These are phyloP conservation scores for Erigeron philadelphicus DNA, from an alignment of 140 eudicot genomes.

Conservation along the genomic window DNA sequence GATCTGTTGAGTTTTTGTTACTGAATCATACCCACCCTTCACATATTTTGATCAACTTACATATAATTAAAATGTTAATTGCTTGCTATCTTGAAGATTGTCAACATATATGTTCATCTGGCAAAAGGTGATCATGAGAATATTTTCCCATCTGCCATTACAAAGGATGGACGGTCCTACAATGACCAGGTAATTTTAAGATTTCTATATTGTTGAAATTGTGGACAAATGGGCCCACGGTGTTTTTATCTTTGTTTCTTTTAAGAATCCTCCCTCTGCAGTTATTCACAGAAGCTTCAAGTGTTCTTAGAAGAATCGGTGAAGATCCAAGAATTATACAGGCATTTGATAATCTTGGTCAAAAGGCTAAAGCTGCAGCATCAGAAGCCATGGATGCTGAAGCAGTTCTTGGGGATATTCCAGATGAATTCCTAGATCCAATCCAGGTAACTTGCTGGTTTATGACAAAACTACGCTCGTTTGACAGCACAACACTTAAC, in stretches of 20 bases:
- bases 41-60: neutral
- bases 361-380: constrained; percentile 82
- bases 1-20: neutral
- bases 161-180: constrained; percentile 92
- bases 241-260: neutral
- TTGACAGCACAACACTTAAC: neutral
- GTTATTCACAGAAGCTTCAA: constrained; percentile 88
- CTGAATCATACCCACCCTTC: neutral
- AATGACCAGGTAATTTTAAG: constrained; percentile 70
- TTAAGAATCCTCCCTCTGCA: constrained; percentile 25
- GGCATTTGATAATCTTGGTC: constrained; percentile 81
- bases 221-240: neutral
- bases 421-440: constrained; percentile 96
- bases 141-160: constrained; percentile 80
- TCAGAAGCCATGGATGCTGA: constrained; percentile 93
- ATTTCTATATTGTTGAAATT: neutral
- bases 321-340: constrained; percentile 75
- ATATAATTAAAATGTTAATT: constrained; percentile 4
- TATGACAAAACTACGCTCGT: neutral
- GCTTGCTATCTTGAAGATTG: constrained; percentile 52
- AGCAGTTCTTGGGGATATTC: constrained; percentile 90
- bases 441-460: constrained; percentile 51
- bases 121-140: constrained; percentile 81
- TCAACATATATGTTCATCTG: constrained; percentile 77
- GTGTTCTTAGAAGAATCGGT: constrained; percentile 67